Evolutionary conservation across 2,329 filamentous ascomycete species (phyloP).

Genomic region (Talaromyces rugulosus): DNA sequence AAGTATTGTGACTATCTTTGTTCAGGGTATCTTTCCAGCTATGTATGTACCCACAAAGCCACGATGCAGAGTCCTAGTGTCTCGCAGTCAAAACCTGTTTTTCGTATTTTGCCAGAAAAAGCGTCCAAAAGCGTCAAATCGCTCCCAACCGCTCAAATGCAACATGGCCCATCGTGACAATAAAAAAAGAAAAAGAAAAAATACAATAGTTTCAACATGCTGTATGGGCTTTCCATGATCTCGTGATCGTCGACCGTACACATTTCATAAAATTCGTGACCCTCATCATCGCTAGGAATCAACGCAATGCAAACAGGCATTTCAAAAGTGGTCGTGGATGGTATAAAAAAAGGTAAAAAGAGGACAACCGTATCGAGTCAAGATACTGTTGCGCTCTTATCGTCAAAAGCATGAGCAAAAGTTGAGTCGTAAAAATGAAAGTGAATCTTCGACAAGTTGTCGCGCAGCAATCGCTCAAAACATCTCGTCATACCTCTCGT

Average conservation of each 20-base stretch:
- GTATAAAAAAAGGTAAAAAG: neutral
- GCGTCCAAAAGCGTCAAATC: constrained; percentile 1
- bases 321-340: constrained; percentile 20
- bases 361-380: neutral
- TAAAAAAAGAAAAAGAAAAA: constrained; percentile 5
- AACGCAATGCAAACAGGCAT: constrained; percentile 35
- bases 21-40: neutral
- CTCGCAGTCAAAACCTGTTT: neutral
- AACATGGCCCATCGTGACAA: constrained; percentile 1
- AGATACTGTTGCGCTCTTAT: constrained; percentile 1
- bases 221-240: neutral
- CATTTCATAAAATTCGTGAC: constrained; percentile 40
- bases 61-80: neutral
- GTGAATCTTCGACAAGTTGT: neutral
- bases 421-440: neutral
- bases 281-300: constrained; percentile 35
- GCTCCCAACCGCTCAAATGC: constrained; percentile 11
- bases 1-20: neutral
- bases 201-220: constrained; percentile 14
- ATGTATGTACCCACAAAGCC: neutral
- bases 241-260: constrained; percentile 15
- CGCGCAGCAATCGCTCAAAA: constrained; percentile 8
- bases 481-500: constrained; percentile 3
- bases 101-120: neutral
- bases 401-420: neutral